Evolutionary conservation across 345 rosid species (phyloP).

Genomic region (Adansonia digitata): DNA sequence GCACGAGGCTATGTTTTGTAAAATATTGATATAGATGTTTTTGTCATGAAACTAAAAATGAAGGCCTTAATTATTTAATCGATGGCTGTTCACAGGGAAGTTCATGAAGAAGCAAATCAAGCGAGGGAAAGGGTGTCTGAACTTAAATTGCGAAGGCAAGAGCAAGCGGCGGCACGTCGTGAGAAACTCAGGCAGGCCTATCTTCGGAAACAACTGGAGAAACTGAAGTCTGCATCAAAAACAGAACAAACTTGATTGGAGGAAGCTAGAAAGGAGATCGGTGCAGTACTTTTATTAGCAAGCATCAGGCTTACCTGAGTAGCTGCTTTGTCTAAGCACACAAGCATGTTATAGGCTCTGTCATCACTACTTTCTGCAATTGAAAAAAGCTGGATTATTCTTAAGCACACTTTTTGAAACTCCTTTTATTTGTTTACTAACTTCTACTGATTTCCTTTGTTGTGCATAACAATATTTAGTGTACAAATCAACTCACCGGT

Average conservation of each 20-base stretch:
- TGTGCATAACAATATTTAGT: neutral
- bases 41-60: neutral
- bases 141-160: constrained; percentile 67
- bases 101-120: constrained; percentile 83
- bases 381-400: neutral
- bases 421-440: neutral
- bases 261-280: neutral
- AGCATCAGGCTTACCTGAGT: neutral
- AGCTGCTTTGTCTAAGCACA: neutral
- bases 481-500: neutral
- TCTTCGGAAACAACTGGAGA: constrained; percentile 76
- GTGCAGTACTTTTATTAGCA: neutral
- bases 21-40: neutral
- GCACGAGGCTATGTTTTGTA: neutral
- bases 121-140: constrained; percentile 74
- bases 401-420: neutral
- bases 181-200: constrained; percentile 84
- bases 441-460: neutral
- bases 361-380: neutral
- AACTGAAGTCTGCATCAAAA: constrained; percentile 56
- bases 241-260: constrained; percentile 7
- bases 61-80: neutral
- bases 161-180: constrained; percentile 63
- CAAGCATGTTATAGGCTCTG: neutral
- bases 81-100: constrained; percentile 48